Evolutionary conservation across 2,329 filamentous ascomycete species (phyloP).

Genomic region (Penicillium rolfsii): DNA sequence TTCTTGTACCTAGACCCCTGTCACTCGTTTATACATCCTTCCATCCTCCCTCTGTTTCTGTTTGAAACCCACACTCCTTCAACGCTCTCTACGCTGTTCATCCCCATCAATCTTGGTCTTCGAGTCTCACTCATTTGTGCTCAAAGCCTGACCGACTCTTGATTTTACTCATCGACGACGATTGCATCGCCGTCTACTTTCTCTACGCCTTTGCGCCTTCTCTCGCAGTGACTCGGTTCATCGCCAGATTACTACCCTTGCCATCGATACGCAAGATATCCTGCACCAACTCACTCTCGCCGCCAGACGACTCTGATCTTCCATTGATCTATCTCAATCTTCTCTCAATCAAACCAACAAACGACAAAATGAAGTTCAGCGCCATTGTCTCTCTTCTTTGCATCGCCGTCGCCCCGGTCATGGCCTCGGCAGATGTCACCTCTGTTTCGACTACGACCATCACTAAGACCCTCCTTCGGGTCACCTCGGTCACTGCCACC

Average conservation of each 20-base stretch:
- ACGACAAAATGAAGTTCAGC: conserved; percentile 43
- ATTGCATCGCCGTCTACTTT: conserved; percentile 12
- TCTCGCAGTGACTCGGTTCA: conserved; percentile 6
- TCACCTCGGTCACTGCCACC: conserved; percentile 45
- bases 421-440: conserved; percentile 35
- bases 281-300: neutral
- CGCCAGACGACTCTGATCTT: neutral
- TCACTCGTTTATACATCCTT: conserved; percentile 20
- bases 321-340: neutral
- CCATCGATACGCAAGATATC: conserved; percentile 2
- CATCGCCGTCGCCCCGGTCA: conserved; percentile 38
- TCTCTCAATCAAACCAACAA: neutral
- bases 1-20: conserved; percentile 1
- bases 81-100: conserved; percentile 36
- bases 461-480: conserved; percentile 50
- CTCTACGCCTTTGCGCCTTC: neutral
- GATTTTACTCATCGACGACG: conserved; percentile 12
- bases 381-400: conserved; percentile 39
- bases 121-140: conserved; percentile 34
- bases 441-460: conserved; percentile 42
- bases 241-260: conserved; percentile 9
- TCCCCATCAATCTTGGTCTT: conserved; percentile 6
- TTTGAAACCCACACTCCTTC: conserved; percentile 35
- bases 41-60: neutral
- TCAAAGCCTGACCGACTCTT: conserved; percentile 15